phyloP scores from a whole-genome alignment of 306 rosid genomes.

The Trifolium repens region DNA sequence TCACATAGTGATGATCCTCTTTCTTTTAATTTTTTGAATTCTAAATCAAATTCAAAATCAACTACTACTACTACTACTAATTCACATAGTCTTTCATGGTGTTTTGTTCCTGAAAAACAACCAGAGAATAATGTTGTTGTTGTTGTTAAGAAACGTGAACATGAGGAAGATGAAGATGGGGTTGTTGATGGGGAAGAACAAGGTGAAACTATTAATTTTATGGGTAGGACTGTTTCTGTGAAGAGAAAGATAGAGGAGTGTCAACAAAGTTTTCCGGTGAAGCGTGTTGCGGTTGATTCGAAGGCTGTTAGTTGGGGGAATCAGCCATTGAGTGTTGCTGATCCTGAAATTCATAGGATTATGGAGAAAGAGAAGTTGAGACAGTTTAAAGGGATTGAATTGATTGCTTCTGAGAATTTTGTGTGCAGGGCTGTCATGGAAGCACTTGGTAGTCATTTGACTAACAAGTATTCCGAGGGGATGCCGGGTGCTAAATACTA shows the following conservation, averaged over 20 bases:
- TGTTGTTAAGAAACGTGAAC: not conserved
- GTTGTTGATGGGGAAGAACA: slow-evolving; percentile 45
- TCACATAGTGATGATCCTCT: slow-evolving; percentile 42
- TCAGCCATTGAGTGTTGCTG: slow-evolving; percentile 63
- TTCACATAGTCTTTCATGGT: slow-evolving; percentile 35
- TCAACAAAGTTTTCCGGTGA: slow-evolving; percentile 43
- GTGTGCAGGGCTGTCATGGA: slow-evolving; percentile 92
- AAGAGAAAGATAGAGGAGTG: slow-evolving; percentile 59
- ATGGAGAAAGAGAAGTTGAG: slow-evolving; percentile 79
- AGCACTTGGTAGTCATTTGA: slow-evolving; percentile 84
- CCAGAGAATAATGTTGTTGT: not conserved
- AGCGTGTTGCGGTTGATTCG: slow-evolving; percentile 57
- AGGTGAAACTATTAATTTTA: slow-evolving; percentile 60
- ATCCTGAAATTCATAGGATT: slow-evolving; percentile 69
- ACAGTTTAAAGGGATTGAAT: slow-evolving; percentile 73
- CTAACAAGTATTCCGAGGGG: slow-evolving; percentile 87
- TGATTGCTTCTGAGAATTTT: slow-evolving; percentile 85
- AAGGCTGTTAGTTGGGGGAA: slow-evolving; percentile 71
- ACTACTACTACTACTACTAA: not conserved
- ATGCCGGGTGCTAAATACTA: slow-evolving; percentile 81
- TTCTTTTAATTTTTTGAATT: slow-evolving; percentile 18
- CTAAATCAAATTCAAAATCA: no score
- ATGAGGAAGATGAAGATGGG: slow-evolving; percentile 38
- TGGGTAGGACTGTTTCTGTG: slow-evolving; percentile 58
- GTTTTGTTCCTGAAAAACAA: slow-evolving; percentile 1